phyloP scores from a whole-genome alignment of 2,329 filamentous ascomycete species.

The Diplodia corticola region DNA sequence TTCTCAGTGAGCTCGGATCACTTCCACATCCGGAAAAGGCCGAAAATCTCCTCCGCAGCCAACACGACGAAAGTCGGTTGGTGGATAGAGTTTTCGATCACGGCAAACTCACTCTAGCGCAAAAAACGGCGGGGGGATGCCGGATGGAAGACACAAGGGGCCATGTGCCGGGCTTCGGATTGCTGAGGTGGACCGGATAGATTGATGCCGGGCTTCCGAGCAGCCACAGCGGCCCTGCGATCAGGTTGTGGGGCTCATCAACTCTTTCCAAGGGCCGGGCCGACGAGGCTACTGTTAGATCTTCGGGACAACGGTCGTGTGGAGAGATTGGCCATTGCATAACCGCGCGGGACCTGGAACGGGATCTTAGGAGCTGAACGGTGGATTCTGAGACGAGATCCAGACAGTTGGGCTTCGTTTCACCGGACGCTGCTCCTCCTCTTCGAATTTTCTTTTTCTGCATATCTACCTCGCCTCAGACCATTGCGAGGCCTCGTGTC shows the following conservation, averaged over 20 bases:
- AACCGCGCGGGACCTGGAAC: neutral
- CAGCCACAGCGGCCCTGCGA: neutral
- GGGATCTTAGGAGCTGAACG: neutral
- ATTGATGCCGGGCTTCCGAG: neutral
- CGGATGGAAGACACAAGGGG: neutral
- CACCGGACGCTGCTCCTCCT: neutral
- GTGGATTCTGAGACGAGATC: too few species aligned
- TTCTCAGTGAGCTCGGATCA: neutral
- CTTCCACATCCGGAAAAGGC: neutral
- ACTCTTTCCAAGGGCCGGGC: neutral
- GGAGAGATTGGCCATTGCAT: neutral
- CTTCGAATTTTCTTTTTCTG: neutral
- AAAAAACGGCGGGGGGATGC: too few species aligned
- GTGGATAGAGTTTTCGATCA: neutral
- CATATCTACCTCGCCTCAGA: slow-evolving; percentile 24
- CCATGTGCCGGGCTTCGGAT: neutral
- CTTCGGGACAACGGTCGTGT: neutral
- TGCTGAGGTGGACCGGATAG: neutral
- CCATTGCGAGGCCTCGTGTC: slow-evolving; percentile 34
- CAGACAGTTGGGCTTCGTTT: neutral
- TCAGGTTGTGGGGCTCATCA: neutral
- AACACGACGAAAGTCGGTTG: neutral
- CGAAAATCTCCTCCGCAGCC: neutral
- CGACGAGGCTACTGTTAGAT: neutral
- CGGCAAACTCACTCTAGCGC: too few species aligned